A percentile compares a stretch with the other conserved stretches of the same genome.
Evolutionary conservation across 768 basidiomycete genomes (phyloP).

Genomic region (Zangia roseola): DNA sequence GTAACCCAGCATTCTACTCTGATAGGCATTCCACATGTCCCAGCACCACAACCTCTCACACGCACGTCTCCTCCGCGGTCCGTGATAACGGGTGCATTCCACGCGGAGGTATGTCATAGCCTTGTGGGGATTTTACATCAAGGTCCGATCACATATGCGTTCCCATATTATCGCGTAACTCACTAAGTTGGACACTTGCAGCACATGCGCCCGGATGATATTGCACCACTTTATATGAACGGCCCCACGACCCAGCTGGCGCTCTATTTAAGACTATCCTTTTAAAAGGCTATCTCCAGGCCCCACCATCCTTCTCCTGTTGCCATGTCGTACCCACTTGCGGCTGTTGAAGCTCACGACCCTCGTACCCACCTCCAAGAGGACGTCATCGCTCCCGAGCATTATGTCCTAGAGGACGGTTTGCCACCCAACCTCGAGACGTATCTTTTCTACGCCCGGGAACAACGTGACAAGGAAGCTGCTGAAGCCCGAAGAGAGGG

Average conservation of each 20-base stretch:
- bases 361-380: slow-evolving; percentile 15
- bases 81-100: no score
- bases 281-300: slow-evolving; percentile 2
- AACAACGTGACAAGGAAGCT: slow-evolving; percentile 29
- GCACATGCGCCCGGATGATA: not conserved
- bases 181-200: not conserved
- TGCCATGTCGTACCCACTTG: slow-evolving; percentile 22
- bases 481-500: slow-evolving; percentile 21
- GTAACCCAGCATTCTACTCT: no score
- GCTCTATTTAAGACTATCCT: not conserved
- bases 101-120: no score
- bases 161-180: no score
- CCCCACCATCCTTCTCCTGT: not conserved
- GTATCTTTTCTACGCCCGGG: slow-evolving; percentile 30
- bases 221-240: not conserved
- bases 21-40: no score
- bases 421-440: slow-evolving; percentile 31
- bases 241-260: not conserved
- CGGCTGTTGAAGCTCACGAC: slow-evolving; percentile 16
- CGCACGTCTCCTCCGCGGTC: no score
- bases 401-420: slow-evolving; percentile 20
- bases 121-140: no score
- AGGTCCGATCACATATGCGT: no score
- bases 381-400: slow-evolving; percentile 10
- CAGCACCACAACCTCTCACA: no score